Base-by-base conservation (phyloP, 2,329 filamentous ascomycete species). In the Hirsutella minnesotensis region DNA sequence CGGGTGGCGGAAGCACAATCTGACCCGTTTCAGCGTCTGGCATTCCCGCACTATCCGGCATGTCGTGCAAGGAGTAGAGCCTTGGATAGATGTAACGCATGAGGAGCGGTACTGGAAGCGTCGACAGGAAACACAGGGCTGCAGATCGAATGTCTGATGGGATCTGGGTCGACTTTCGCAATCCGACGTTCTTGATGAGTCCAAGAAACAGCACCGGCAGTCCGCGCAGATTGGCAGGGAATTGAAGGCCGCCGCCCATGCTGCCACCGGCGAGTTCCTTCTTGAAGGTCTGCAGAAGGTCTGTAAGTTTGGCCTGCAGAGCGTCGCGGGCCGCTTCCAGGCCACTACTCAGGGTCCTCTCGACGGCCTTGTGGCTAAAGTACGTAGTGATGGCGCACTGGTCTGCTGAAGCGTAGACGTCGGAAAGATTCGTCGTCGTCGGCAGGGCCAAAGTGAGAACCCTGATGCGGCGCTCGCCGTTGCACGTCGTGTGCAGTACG, bases 311-410 rank as follows among this genome's bases (percentile, higher is more conserved):
- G 51, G 81, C 79, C 61, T 95, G 88, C 36, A 96, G 72, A 38
- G 87, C 83, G 62, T 98, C 92, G 35, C 92, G 77, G 40, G 92
- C 92, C 39, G 87, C 83, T 53, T 98, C 92, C 41, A 98, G 70
- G 33, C 90, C 89, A 54, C 79, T 86, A 53, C 86, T 83, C 33
- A 98, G 70, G 10, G 85, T 81, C 53, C 87, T 77, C 68, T 98
- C 92, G 3, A 96, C 92, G 15, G 92, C 92, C 70, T 96, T 96
- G 74, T 98, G 92, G 53, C 84, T 90, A 70, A 90, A 96, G 69
- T 90, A 96, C 12, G 86, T 85, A 3, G 89, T 84, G 53, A 98
- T 87, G 13, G 92, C 92, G 55, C 83, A 83, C 63, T 95, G 90
- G 57, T 98, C 92, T 0, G 92, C 92, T 4, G 87, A 94, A 9